Conservation (phyloP, 1,139 yeast genomes). For the Meyerozyma smithsonii region DNA sequence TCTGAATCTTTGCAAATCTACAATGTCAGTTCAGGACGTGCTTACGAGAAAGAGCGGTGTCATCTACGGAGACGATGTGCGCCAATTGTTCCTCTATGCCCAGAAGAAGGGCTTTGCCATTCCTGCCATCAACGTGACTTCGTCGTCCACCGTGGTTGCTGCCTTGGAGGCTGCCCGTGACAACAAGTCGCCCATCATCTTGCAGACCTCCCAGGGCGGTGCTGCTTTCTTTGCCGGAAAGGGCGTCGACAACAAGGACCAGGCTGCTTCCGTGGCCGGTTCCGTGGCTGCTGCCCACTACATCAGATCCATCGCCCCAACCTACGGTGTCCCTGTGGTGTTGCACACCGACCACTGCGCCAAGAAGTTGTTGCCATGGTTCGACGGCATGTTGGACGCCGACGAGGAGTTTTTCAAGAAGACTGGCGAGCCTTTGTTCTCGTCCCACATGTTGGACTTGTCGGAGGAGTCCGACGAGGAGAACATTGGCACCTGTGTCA, state of each 20-base stretch:
- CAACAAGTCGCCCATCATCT: constrained; percentile 88
- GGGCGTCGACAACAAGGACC: constrained; percentile 93
- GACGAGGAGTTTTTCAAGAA: constrained; percentile 86
- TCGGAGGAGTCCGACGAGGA: constrained; percentile 96
- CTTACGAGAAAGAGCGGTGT: constrained; percentile 93
- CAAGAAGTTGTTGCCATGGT: constrained; percentile 96
- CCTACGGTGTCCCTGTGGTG: constrained; percentile 94
- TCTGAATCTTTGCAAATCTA: constrained; percentile 8
- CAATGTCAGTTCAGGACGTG: constrained; percentile 54
- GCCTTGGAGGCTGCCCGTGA: constrained; percentile 99
- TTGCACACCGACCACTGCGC: constrained; percentile 99
- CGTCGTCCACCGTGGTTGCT: constrained; percentile 95
- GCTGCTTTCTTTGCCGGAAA: constrained; percentile 99
- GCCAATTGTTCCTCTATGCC: constrained; percentile 87
- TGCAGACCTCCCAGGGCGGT: constrained; percentile 99
- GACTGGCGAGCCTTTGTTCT: constrained; percentile 93
- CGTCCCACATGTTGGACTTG: constrained; percentile 98
- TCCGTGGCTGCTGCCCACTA: constrained; percentile 97
- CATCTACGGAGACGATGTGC: constrained; percentile 97
- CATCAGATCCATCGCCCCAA: constrained; percentile 94
- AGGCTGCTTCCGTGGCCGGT: constrained; percentile 92
- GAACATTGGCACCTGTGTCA: constrained; percentile 90
- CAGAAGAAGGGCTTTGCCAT: constrained; percentile 93
- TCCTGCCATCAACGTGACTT: constrained; percentile 97
- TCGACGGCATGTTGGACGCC: constrained; percentile 95